These are phyloP conservation scores for Rhizopogon salebrosus DNA, from an alignment of 768 basidiomycete species.

Conservation along the genomic window DNA sequence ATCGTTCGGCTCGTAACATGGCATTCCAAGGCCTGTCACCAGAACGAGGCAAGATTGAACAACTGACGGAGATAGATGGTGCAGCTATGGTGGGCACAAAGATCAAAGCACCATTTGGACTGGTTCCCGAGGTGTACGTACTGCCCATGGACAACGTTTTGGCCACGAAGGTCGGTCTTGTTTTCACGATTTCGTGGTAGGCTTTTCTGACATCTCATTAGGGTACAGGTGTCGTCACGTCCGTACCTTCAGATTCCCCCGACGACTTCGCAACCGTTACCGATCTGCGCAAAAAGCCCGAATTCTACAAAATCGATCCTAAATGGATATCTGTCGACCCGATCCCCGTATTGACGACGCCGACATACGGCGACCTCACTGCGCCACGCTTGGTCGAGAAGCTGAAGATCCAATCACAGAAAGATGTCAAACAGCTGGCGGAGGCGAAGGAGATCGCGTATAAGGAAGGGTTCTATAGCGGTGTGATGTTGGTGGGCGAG, in stretches of 20 bases:
- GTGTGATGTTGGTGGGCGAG: slow-evolving; percentile 86
- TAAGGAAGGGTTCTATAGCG: slow-evolving; percentile 97
- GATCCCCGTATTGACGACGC: slow-evolving; percentile 82
- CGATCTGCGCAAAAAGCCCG: slow-evolving; percentile 93
- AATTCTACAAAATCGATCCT: slow-evolving; percentile 92
- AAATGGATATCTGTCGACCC: slow-evolving; percentile 83
- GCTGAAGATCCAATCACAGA: slow-evolving; percentile 93
- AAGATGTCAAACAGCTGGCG: slow-evolving; percentile 86
- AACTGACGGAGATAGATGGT: slow-evolving; percentile 77
- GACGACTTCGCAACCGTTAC: slow-evolving; percentile 90
- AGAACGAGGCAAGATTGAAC: slow-evolving; percentile 63
- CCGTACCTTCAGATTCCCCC: slow-evolving; percentile 96
- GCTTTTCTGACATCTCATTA: slow-evolving; percentile 18
- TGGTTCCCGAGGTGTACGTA: slow-evolving; percentile 86
- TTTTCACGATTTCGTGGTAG: background rate
- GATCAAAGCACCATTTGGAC: slow-evolving; percentile 80
- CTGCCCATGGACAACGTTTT: slow-evolving; percentile 98
- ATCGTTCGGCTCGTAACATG: slow-evolving; percentile 95
- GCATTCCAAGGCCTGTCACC: slow-evolving; percentile 85
- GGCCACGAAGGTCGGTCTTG: slow-evolving; percentile 69
- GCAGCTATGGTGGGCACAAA: slow-evolving; percentile 79
- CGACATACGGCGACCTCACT: slow-evolving; percentile 88
- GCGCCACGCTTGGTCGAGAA: slow-evolving; percentile 80
- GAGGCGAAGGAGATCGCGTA: slow-evolving; percentile 98
- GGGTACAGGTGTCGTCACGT: slow-evolving; percentile 98